A percentile compares a stretch with the other conserved stretches of the same genome.
Evolutionary conservation across 1,284 basidiomycete species (phyloP).

Genomic region (Puccinia polysora): DNA sequence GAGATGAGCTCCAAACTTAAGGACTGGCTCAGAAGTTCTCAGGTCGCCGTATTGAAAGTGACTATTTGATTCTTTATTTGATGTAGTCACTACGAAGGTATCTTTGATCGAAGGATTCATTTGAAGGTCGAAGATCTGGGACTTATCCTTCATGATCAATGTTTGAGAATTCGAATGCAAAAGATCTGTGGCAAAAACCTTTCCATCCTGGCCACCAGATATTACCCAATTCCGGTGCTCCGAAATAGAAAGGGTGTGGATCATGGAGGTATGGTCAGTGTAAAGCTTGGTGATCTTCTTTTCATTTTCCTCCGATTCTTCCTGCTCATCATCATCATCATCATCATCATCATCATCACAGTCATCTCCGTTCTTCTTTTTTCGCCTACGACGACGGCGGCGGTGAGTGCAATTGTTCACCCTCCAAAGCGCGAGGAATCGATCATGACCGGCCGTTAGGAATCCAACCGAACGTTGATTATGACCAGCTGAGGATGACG

Average conservation of each 20-base stretch:
- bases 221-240: not conserved
- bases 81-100: slow-evolving; percentile 21
- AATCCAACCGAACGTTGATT: slow-evolving; percentile 12
- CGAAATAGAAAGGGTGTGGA: not conserved
- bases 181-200: slow-evolving; percentile 26
- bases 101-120: slow-evolving; percentile 9
- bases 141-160: not conserved
- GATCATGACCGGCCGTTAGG: slow-evolving; percentile 31
- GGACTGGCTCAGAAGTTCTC: slow-evolving; percentile 19
- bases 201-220: slow-evolving; percentile 24
- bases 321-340: not conserved
- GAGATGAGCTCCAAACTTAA: slow-evolving; percentile 15
- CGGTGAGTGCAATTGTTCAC: not conserved
- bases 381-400: not conserved
- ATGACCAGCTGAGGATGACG: no score
- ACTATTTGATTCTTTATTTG: slow-evolving; percentile 17
- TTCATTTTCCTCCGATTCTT: no score
- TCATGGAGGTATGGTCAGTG: not conserved
- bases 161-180: slow-evolving; percentile 5
- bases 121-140: slow-evolving; percentile 18
- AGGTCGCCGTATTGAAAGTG: slow-evolving; percentile 39
- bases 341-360: not conserved
- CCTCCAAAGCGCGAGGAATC: slow-evolving; percentile 21
- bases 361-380: not conserved
- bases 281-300: slow-evolving; percentile 7